A percentile compares a stretch with the other conserved stretches of the same genome.
Conservation (phyloP, 2,329 filamentous ascomycete genomes). For the Venturiaceae sp. region DNA sequence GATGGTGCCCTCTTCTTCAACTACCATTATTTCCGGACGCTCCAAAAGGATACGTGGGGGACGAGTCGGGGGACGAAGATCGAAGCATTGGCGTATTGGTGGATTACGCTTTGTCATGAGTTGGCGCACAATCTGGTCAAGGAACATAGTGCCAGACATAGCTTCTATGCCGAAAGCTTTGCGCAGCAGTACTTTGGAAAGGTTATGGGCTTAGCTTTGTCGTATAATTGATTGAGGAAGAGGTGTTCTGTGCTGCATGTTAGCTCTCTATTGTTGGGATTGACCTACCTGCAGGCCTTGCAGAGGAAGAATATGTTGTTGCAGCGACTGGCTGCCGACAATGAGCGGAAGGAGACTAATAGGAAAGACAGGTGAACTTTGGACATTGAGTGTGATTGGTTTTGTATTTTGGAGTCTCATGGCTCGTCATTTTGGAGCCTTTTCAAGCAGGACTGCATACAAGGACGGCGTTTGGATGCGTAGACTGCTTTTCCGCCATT, state of each 20-base stretch:
- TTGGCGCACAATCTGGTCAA: slow-evolving; percentile 85
- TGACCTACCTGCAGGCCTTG: neutral
- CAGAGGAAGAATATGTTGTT: neutral
- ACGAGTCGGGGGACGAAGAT: slow-evolving; percentile 38
- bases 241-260: neutral
- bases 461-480: neutral
- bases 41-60: slow-evolving; percentile 48
- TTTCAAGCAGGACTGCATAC: neutral
- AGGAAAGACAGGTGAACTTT: neutral
- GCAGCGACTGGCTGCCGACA: neutral
- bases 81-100: slow-evolving; percentile 80
- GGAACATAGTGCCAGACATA: slow-evolving; percentile 69
- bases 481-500: neutral
- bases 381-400: neutral
- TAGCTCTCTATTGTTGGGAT: neutral
- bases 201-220: slow-evolving; percentile 47
- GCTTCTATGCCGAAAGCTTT: slow-evolving; percentile 61
- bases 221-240: slow-evolving; percentile 1
- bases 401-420: neutral
- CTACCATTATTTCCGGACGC: slow-evolving; percentile 70
- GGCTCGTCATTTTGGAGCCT: neutral
- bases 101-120: slow-evolving; percentile 91
- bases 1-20: slow-evolving; percentile 90
- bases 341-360: neutral
- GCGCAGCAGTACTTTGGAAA: slow-evolving; percentile 56